Conservation (phyloP, 208 protist species). For the Porcisia hertigi region DNA sequence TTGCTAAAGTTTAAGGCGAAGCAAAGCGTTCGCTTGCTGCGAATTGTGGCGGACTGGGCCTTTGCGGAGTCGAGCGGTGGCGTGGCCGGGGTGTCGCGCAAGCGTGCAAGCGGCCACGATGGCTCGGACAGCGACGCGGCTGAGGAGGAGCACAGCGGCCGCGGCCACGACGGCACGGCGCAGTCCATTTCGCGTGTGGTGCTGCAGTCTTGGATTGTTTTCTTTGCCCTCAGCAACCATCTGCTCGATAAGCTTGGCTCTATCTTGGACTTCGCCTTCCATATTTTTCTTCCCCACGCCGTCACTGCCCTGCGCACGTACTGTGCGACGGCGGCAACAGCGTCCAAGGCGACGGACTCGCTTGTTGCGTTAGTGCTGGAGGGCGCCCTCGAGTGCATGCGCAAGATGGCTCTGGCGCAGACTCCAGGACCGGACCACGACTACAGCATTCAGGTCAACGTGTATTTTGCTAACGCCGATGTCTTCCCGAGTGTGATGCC, state of each 20-base stretch:
- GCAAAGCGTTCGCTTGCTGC: constrained; percentile 65
- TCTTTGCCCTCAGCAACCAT: constrained; percentile 80
- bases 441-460: constrained; percentile 72
- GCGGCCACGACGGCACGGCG: constrained; percentile 21
- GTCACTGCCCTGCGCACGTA: constrained; percentile 64
- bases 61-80: constrained; percentile 54
- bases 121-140: constrained; percentile 17
- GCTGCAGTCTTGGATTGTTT: constrained; percentile 78
- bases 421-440: constrained; percentile 76
- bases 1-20: constrained; percentile 91
- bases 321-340: constrained; percentile 42
- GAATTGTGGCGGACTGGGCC: constrained; percentile 73
- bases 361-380: constrained; percentile 72
- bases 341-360: constrained; percentile 30
- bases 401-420: constrained; percentile 71
- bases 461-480: constrained; percentile 71
- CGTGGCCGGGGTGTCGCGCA: constrained; percentile 11
- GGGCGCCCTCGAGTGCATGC: constrained; percentile 67
- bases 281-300: constrained; percentile 59
- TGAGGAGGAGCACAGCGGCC: constrained; percentile 24
- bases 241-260: constrained; percentile 74
- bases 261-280: constrained; percentile 85
- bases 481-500: constrained; percentile 88
- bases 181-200: constrained; percentile 44
- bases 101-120: background rate